Base-by-base conservation (phyloP, 148 eudicot species). In the Fagopyrum tataricum region DNA sequence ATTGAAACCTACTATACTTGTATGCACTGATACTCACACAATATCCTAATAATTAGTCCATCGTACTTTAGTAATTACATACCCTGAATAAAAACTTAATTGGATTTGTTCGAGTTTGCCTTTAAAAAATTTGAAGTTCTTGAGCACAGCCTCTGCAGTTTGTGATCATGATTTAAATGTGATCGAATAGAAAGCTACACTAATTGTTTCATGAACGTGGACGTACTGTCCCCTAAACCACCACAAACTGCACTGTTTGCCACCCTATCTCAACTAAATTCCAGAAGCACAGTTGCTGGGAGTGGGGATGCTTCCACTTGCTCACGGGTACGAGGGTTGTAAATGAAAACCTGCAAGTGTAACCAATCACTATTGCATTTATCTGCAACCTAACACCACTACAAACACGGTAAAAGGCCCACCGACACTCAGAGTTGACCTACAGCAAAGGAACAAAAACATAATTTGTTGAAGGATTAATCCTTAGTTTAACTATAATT, bases 321-420 rank as follows among this genome's bases (percentile, higher is more conserved):
- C 64, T 20, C 64, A 58, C 6, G 43, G 5, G 18, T 31, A 61
- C 7, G 43, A 31, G 42, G 41, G 43, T 37, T 37, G 69, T 64
- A 37, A 64, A 31, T 64, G 69, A 64, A 64, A 43, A 43, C 69
- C 69, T 9, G 41, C 4, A 59, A 59, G 3, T 10, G 49, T 46
- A 46, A 31, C 49, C 49, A 59, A 6, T 59, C 43, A 37, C 43
- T 31, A 64, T 64, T 64, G 69, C 69, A 31, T 43, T 64, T 64
- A 64, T 62, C 37, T 62, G 68, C 43, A 13, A 62, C 68, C 68
- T 37, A 62, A 62, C 42, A 62, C n/a, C 41, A 62, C 42, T 62
- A 62, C 68, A 58, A 24, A 58, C 39, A 62, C 18, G 26, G 67
- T 59, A 24, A 59, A 24, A 24, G 67, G 67, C 13, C 41, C 67